Evolutionary conservation across 2,329 filamentous ascomycete species (phyloP).

Genomic region (Claviceps paspali): DNA sequence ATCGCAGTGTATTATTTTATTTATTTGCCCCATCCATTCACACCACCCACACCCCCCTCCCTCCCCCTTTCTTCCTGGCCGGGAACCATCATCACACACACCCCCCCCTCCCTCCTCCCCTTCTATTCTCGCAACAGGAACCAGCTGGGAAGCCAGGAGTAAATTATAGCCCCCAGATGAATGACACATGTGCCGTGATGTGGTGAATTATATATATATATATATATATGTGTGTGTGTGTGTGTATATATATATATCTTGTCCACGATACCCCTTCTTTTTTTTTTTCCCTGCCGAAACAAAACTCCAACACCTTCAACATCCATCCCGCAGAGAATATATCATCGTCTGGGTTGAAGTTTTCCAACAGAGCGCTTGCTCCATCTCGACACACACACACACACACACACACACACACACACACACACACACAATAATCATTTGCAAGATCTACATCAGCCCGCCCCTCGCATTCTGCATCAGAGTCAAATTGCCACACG

Average conservation of each 20-base stretch:
- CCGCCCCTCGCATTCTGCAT: no score
- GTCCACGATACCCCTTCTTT: constrained; percentile 2
- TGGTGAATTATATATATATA: constrained; percentile 12
- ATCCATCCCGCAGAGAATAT: neutral
- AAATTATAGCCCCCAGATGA: constrained; percentile 5
- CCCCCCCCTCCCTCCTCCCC: neutral
- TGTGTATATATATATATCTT: no score
- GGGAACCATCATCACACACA: neutral
- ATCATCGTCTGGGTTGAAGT: no score
- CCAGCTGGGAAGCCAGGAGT: no score
- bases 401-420: no score
- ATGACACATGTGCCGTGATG: constrained; percentile 12
- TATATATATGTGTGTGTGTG: no score
- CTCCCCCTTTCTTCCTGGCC: no score
- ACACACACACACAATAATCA: no score
- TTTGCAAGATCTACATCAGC: no score
- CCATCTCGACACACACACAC: no score
- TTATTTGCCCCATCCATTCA: neutral
- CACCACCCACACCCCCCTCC: neutral
- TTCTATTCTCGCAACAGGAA: neutral
- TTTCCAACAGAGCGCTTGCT: no score
- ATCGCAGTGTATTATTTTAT: neutral
- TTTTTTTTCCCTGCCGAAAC: neutral
- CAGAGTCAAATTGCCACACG: no score
- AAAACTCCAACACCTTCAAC: neutral